Base-by-base conservation (phyloP, 768 basidiomycete species). In the Calocera viscosa region DNA sequence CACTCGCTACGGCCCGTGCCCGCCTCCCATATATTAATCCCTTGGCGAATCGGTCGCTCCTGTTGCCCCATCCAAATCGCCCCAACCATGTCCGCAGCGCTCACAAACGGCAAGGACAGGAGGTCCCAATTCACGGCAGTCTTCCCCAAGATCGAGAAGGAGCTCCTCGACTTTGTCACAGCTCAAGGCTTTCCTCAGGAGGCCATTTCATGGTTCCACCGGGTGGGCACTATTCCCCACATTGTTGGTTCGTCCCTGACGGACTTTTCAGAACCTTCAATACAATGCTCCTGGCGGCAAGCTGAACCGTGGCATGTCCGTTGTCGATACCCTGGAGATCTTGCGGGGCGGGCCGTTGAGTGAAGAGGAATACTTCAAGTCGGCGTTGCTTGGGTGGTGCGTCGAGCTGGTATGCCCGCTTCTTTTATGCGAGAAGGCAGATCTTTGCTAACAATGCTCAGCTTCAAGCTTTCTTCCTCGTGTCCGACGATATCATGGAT, bases 401-500 rank as follows among this genome's bases (percentile, higher is more conserved):
- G 86, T 99, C 71, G 95, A 98, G 77, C 81, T 97, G 69, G 94
- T 94, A 69, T 71, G 91, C 82, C n/a, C 10, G n/a, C 22, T 30
- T 30, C 40, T 7, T 38, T 40, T 32, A 5, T 38, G 32, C 22
- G 38, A 39, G 28, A 26, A 26, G 32, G 10, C 40, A n/a, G 35
- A 28, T 14, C 24, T 24, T n/a, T 41, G 22, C n/a, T 64, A 22
- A 5, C 30, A 22, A 16, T 32, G 33, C 34, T 7, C 72, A 95
- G 92, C 84, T 99, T 8, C 95, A 98, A 87, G 94, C 93, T 0
- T 96, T 88, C 78, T 97, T 98, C 87, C 85, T 98, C 66, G 92
- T 96, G 66, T 84, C 91, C 2, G 92, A 99, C 77, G 95, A 98
- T 76, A 94, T 98, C 73, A 99, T 99, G 96, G 95, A 99, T 74